Conservation (phyloP, 139 green algal genomes). For the Tetraselmis striata region DNA sequence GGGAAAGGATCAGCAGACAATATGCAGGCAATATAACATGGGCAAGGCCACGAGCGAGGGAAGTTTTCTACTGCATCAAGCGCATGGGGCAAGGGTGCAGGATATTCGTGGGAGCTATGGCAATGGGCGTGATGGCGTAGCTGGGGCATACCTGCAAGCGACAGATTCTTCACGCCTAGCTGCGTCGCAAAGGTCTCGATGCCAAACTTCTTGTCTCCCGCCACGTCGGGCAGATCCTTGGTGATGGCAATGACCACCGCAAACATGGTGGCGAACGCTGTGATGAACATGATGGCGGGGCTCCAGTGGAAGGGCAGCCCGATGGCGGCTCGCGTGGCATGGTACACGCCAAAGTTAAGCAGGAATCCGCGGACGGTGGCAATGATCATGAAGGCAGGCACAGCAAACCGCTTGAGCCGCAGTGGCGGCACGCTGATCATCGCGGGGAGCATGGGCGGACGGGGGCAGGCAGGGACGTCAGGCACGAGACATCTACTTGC, state of each 20-base stretch:
- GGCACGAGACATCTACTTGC: background rate
- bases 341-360: slow-evolving; percentile 99
- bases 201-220: slow-evolving; percentile 82
- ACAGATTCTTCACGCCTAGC: slow-evolving; percentile 54
- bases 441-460: background rate
- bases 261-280: slow-evolving; percentile 94
- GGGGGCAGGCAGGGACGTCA: background rate
- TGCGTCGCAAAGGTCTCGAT: slow-evolving; percentile 91
- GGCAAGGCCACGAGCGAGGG: too few species aligned
- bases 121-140: too few species aligned
- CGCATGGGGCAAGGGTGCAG: too few species aligned
- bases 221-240: slow-evolving; percentile 96
- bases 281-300: slow-evolving; percentile 92
- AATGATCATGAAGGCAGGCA: slow-evolving; percentile 97
- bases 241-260: slow-evolving; percentile 95
- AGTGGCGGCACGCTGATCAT: slow-evolving; percentile 76
- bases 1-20: too few species aligned
- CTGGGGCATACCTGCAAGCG: background rate
- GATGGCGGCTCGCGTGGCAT: slow-evolving; percentile 85
- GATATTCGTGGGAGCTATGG: too few species aligned
- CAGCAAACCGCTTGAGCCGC: slow-evolving; percentile 85
- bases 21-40: too few species aligned
- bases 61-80: too few species aligned
- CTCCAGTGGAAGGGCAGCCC: slow-evolving; percentile 81
- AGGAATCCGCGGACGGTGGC: slow-evolving; percentile 92